These are phyloP conservation scores for Tylopilus cervinicoccineus DNA, from an alignment of 768 basidiomycete species.

Conservation along the genomic window DNA sequence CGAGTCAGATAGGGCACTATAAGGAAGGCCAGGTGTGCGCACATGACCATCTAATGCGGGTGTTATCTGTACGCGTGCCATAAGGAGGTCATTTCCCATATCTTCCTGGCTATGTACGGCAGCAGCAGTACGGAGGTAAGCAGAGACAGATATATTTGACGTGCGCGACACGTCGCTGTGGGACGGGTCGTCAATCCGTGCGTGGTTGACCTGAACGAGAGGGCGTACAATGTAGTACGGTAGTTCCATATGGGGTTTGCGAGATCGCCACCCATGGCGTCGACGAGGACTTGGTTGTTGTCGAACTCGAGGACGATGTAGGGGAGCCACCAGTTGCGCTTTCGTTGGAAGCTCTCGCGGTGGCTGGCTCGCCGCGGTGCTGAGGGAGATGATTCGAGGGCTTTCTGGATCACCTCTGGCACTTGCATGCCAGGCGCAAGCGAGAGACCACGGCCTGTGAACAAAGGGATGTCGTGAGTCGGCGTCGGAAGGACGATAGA, in stretches of 20 bases:
- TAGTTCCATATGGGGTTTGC: slow-evolving; percentile 92
- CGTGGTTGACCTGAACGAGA: background rate
- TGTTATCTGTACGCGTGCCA: slow-evolving; percentile 88
- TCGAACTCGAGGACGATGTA: slow-evolving; percentile 97
- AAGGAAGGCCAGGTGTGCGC: slow-evolving; percentile 23
- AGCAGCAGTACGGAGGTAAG: slow-evolving; percentile 83
- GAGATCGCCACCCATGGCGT: slow-evolving; percentile 94
- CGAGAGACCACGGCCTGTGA: slow-evolving; percentile 69
- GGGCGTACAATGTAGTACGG: slow-evolving; percentile 85
- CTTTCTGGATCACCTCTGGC: slow-evolving; percentile 82
- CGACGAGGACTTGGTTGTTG: slow-evolving; percentile 95
- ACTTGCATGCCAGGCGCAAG: slow-evolving; percentile 75
- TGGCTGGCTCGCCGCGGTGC: slow-evolving; percentile 59
- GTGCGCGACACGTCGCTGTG: slow-evolving; percentile 90
- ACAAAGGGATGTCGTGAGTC: background rate
- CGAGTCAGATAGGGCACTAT: slow-evolving; percentile 3
- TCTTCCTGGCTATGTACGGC: slow-evolving; percentile 74
- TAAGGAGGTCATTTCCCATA: slow-evolving; percentile 95
- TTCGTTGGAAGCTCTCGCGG: slow-evolving; percentile 89
- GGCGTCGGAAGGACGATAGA: slow-evolving; percentile 9
- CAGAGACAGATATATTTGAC: slow-evolving; percentile 86
- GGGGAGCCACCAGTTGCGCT: slow-evolving; percentile 92
- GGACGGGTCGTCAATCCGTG: slow-evolving; percentile 4
- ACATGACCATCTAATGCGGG: slow-evolving; percentile 80
- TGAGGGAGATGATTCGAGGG: slow-evolving; percentile 60